A percentile compares a stretch with the other conserved stretches of the same genome.
Conservation (phyloP, 495 filamentous ascomycete genomes). For the Aspergillus mulundensis region DNA sequence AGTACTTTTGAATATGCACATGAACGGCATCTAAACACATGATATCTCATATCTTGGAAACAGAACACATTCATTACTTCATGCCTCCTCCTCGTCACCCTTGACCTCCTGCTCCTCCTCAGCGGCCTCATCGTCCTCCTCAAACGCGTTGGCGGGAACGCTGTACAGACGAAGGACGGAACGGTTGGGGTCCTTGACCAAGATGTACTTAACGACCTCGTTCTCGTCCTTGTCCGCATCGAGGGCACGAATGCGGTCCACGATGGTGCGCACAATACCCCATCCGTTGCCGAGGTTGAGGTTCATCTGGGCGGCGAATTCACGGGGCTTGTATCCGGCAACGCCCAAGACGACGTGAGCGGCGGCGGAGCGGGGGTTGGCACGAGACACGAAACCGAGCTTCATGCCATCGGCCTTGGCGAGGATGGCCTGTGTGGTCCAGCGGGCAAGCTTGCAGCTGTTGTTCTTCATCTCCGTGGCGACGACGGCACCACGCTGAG, state of each 20-base stretch:
- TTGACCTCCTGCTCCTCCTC: conserved; percentile 42
- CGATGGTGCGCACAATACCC: conserved; percentile 97
- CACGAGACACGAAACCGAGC: conserved; percentile 95
- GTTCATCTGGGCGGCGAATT: conserved; percentile 98
- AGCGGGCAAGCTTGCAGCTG: conserved; percentile 92
- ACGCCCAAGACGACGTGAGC: conserved; percentile 94
- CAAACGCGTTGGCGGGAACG: conserved; percentile 81
- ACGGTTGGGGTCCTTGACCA: conserved; percentile 92
- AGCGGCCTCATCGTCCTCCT: conserved; percentile 60
- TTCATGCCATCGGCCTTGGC: conserved; percentile 97
- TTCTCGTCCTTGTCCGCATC: conserved; percentile 69
- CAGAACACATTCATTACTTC: conserved; percentile 23
- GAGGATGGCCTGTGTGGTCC: conserved; percentile 93
- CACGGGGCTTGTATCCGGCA: conserved; percentile 91
- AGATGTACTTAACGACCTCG: conserved; percentile 60
- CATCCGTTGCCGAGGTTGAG: conserved; percentile 93
- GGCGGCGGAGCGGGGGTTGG: conserved; percentile 82
- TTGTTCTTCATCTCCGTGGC: conserved; percentile 99
- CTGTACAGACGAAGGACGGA: conserved; percentile 86
- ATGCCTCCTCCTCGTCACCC: conserved; percentile 29
- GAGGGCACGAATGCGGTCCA: conserved; percentile 67
- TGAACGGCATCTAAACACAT: not conserved
- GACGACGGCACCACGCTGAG: conserved; percentile 91
- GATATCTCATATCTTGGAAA: not conserved
- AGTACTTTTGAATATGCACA: not conserved